These are phyloP conservation scores for Talaromyces sp. DNA, from an alignment of 2,329 filamentous ascomycete species.

Conservation along the genomic window DNA sequence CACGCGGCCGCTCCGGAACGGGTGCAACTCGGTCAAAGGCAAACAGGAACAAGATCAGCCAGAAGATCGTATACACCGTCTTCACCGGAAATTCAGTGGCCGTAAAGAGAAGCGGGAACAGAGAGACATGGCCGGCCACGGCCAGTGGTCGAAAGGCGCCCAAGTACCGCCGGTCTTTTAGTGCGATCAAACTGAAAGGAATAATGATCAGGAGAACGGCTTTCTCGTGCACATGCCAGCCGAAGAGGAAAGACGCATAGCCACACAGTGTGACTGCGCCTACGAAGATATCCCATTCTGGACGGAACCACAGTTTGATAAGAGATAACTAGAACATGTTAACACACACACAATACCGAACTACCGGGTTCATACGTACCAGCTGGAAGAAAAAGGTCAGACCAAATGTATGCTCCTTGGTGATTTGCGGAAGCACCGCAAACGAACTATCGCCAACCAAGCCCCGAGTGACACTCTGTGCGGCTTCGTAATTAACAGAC, in stretches of 20 bases:
- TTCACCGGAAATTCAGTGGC: slow-evolving; percentile 91
- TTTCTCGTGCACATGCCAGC: slow-evolving; percentile 98
- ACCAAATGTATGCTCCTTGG: slow-evolving; percentile 72
- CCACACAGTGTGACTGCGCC: slow-evolving; percentile 87
- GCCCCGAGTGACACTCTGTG: slow-evolving; percentile 86
- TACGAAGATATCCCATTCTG: slow-evolving; percentile 85
- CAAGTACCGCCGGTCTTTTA: slow-evolving; percentile 84
- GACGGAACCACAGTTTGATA: slow-evolving; percentile 72
- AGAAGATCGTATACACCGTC: slow-evolving; percentile 85
- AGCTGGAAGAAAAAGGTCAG: slow-evolving; percentile 79
- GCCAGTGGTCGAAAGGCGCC: slow-evolving; percentile 88
- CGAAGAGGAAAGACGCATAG: slow-evolving; percentile 94
- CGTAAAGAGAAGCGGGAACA: slow-evolving; percentile 92
- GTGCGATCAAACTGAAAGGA: slow-evolving; percentile 86
- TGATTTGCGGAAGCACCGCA: slow-evolving; percentile 84
- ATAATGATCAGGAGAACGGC: slow-evolving; percentile 91
- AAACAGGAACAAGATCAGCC: slow-evolving; percentile 81
- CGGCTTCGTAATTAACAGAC: slow-evolving; percentile 64
- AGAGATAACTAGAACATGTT: slow-evolving; percentile 57
- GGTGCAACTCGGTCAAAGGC: slow-evolving; percentile 84
- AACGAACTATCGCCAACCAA: slow-evolving; percentile 92
- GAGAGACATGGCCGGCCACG: slow-evolving; percentile 88
- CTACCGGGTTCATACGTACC: slow-evolving; percentile 34
- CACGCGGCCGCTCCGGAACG: slow-evolving; percentile 69
- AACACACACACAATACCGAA: not conserved